A percentile compares a stretch with the other conserved stretches of the same genome.
These are phyloP conservation scores for Gryganskiella cystojenkinii DNA, from an alignment of 192 early-diverging fungal genomes.

Conservation along the genomic window DNA sequence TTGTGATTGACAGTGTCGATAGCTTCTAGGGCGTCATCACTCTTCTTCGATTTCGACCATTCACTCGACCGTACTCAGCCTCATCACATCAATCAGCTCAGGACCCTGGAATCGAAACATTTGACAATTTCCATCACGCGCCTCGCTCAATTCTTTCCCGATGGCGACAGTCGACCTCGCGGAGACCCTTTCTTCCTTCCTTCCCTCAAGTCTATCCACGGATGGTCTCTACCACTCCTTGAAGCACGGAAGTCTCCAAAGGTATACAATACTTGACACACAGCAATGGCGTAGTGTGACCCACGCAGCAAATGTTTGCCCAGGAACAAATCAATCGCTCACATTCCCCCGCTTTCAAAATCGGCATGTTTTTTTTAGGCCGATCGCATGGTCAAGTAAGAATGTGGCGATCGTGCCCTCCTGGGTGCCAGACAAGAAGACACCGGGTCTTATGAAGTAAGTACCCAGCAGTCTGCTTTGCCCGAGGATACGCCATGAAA, in stretches of 20 bases:
- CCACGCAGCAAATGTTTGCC: too few species aligned
- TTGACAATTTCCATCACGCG: not conserved
- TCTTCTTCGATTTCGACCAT: not conserved
- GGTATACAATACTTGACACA: too few species aligned
- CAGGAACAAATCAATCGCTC: too few species aligned
- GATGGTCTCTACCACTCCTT: slow-evolving; percentile 40
- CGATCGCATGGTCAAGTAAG: slow-evolving; percentile 49
- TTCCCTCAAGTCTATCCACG: slow-evolving; percentile 36
- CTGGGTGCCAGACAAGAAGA: slow-evolving; percentile 47
- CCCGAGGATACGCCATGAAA: too few species aligned
- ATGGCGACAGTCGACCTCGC: slow-evolving; percentile 23
- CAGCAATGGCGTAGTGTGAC: too few species aligned
- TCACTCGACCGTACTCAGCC: too few species aligned
- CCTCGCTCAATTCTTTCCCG: not conserved
- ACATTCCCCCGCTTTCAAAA: too few species aligned
- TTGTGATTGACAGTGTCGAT: too few species aligned
- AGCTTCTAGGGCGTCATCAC: too few species aligned
- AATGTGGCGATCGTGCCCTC: slow-evolving; percentile 43
- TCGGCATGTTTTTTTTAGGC: slow-evolving; percentile 14
- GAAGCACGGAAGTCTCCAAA: slow-evolving; percentile 40
- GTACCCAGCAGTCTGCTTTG: too few species aligned
- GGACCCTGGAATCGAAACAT: too few species aligned
- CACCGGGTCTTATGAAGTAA: slow-evolving; percentile 47
- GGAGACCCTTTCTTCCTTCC: slow-evolving; percentile 30
- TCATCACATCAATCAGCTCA: too few species aligned